These are phyloP conservation scores for Fusarium sp. DNA, from an alignment of 2,329 filamentous ascomycete genomes.

Conservation along the genomic window DNA sequence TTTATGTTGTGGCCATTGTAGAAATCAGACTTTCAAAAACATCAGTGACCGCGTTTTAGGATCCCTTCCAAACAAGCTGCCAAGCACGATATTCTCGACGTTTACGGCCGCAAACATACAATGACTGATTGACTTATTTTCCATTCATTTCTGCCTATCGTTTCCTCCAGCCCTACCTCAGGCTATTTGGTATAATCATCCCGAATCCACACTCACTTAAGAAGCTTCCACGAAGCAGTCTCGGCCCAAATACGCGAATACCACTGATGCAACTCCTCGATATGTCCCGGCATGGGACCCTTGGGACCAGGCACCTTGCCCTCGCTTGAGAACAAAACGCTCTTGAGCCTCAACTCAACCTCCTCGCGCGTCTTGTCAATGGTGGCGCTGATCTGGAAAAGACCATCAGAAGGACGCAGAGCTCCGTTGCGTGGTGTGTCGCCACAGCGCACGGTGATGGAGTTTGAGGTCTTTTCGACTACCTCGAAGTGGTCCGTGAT, in stretches of 20 bases:
- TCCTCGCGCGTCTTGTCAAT: slow-evolving; percentile 70
- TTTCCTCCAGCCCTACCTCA: too few species aligned
- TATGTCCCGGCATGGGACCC: slow-evolving; percentile 48
- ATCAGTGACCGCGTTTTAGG: too few species aligned
- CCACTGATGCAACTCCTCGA: slow-evolving; percentile 55
- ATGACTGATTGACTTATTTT: too few species aligned
- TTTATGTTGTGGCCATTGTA: too few species aligned
- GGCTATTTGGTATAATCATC: slow-evolving; percentile 18
- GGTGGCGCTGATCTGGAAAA: slow-evolving; percentile 73
- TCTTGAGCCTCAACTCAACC: slow-evolving; percentile 75
- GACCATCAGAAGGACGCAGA: slow-evolving; percentile 70
- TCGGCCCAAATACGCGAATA: slow-evolving; percentile 57
- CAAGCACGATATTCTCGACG: too few species aligned
- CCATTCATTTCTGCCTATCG: too few species aligned
- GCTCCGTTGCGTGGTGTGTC: slow-evolving; percentile 70
- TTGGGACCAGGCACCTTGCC: slow-evolving; percentile 52
- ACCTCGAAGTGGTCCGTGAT: slow-evolving; percentile 81
- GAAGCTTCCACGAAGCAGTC: slow-evolving; percentile 55
- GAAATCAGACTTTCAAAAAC: too few species aligned
- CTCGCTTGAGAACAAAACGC: slow-evolving; percentile 66
- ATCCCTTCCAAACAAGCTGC: too few species aligned
- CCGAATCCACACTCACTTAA: slow-evolving; percentile 41
- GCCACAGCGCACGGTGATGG: slow-evolving; percentile 74
- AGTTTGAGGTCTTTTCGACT: slow-evolving; percentile 70
- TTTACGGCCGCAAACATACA: too few species aligned